Base-by-base conservation (phyloP, 352 stramenopile species). In the Phytophthora chlamydospora region DNA sequence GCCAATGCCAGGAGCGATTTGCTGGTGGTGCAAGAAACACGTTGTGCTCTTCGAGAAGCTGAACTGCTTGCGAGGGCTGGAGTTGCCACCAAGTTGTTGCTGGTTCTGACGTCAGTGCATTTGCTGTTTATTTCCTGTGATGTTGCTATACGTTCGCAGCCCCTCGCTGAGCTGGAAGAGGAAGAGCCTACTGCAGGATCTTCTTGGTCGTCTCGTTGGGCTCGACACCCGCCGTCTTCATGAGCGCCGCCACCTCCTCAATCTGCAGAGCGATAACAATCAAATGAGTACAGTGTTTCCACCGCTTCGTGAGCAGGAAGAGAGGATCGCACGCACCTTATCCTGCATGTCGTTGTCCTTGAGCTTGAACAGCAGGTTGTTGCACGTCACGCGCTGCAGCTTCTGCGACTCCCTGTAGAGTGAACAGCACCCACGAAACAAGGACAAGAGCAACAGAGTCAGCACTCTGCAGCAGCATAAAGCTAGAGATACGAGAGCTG, bases 331-430 rank as follows among this genome's bases (percentile, higher is more conserved):
- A 31, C 47, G 45, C 49, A 78, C 74, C 71, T 92, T 89, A 24
- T 93, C 83, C 52, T 80, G 68, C 66, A 90, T 68, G 36, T 87
- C 81, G 52, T 81, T 78, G 59, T 90, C 76, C 72, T 93, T 93
- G n/a, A 93, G 80, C 76, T 93, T 90, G 66, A 90, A 91, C 19
- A 93, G 68, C 57, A 93, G 46, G 72, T 93, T 91, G 80, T 93
- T 93, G 80, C 83, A 93, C 57, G 83, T 93, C 76, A 93, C 83
- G 62, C 83, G 83, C 72, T 91, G 85, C 36, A 93, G 68, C 68
- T 90, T 89, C 61, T 84, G 81, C 57, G 68, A 61, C 51, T 90
- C 74, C 42, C 83, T 92, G 43, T 17, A 40, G 3, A 6, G 27
- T 33, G 10, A 57, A 32, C 24, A 6, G 66, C 16, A 47, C 40